phyloP scores from a whole-genome alignment of 805 yeast species.

The Candida namnaoensis region DNA sequence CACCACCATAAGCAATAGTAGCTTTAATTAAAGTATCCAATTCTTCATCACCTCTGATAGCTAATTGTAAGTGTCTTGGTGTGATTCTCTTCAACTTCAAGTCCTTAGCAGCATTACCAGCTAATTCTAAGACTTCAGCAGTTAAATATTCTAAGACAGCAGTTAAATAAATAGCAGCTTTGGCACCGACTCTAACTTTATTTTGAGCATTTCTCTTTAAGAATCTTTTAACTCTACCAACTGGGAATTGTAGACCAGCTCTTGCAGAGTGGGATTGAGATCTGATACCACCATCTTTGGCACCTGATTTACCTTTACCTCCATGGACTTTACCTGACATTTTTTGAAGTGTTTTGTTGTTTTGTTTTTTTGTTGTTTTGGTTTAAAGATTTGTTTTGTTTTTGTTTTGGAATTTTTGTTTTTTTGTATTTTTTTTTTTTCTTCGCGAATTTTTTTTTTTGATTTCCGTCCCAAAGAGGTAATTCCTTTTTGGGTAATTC shows the following conservation, averaged over 20 bases:
- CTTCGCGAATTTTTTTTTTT: too few species aligned
- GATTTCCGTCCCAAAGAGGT: too few species aligned
- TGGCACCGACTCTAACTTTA: conserved; percentile 73
- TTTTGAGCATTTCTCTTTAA: conserved; percentile 86
- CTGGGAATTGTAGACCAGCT: conserved; percentile 95
- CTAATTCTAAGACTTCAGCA: conserved; percentile 94
- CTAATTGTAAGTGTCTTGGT: conserved; percentile 94
- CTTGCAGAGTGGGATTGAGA: conserved; percentile 88
- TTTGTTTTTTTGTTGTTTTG: neutral
- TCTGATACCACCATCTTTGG: conserved; percentile 52
- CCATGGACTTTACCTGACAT: conserved; percentile 98
- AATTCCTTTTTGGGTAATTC: too few species aligned
- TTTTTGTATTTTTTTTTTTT: too few species aligned
- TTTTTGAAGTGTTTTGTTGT: conserved; percentile 4
- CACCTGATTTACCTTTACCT: conserved; percentile 92
- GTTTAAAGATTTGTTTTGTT: too few species aligned
- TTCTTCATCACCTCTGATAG: conserved; percentile 98
- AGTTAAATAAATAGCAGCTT: conserved; percentile 90
- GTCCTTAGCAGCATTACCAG: conserved; percentile 98
- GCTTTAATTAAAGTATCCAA: conserved; percentile 89
- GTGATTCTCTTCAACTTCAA: conserved; percentile 93
- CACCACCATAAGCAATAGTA: conserved; percentile 98
- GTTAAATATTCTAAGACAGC: conserved; percentile 94
- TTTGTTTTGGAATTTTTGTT: too few species aligned
- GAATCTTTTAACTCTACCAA: conserved; percentile 97